Base-by-base conservation (phyloP, 2,329 filamentous ascomycete species). In the Monilinia laxa region DNA sequence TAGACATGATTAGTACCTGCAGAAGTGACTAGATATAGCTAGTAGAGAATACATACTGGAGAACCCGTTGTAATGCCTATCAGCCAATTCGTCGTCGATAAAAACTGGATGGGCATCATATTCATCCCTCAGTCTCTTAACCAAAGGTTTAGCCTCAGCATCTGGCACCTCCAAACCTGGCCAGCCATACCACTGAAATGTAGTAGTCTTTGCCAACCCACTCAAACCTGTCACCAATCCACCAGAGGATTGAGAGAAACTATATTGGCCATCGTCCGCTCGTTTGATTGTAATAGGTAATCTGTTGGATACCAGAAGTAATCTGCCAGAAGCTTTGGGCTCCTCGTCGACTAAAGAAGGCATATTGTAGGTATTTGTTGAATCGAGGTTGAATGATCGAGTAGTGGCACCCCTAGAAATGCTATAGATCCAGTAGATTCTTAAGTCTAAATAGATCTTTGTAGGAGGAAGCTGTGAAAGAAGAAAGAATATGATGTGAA, bases 171-270 rank as follows among this genome's bases (percentile, higher is more conserved):
- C 92, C 59, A 97, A 81, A 49, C 95, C 95, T 0, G 95, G 93
- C 94, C 95, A 98, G 72, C 95, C 95, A 79, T 98, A 98, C 95
- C 95, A 99, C 79, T 95, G 91, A 79, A 98, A 98, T 72, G 89
- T 94, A 35, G 92, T 97, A 42, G 92, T 90, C 80, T 97, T 97
- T 74, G 91, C 90, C 67, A 98, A 81, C 35, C 95, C 95, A 72
- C 92, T 96, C 69, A 99, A 83, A 25, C 95, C 95, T 62, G 92
- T 97, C 75, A 98, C 95, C 52, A 99, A 86, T 52, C 95, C 95
- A 67, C 95, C 95, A 2, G 95, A 98, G 57, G 94, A 98, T 91
- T 97, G 97, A 77, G 90, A 92, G 79, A 96, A 97, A 75, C 89
- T 86, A 81, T 97, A 99, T 78, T 90, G 90, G 75, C 92, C 93